A percentile compares a stretch with the other conserved stretches of the same genome.
These are phyloP conservation scores for Fomitopsis betulina DNA, from an alignment of 1,284 basidiomycete species.

Conservation along the genomic window DNA sequence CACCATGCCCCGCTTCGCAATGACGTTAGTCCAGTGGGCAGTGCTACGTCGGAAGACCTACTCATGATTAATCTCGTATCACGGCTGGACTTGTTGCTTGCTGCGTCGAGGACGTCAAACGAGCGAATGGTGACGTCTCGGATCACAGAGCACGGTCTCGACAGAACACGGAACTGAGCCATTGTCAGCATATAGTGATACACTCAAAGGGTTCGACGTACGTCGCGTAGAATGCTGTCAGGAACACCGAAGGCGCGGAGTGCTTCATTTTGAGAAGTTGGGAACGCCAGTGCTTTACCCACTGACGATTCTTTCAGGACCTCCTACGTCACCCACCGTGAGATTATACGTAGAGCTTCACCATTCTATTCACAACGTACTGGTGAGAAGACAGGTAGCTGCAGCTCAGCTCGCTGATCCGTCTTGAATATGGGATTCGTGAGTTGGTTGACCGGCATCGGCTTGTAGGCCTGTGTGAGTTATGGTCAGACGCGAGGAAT, in stretches of 20 bases:
- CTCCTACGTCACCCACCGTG: conserved; percentile 24
- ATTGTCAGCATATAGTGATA: neutral
- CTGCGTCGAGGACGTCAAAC: conserved; percentile 44
- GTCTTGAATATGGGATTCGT: conserved; percentile 32
- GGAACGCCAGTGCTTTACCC: conserved; percentile 40
- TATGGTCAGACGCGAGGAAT: conserved; percentile 14
- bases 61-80: conserved; percentile 58
- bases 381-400: conserved; percentile 35
- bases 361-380: conserved; percentile 26
- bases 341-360: neutral
- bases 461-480: neutral
- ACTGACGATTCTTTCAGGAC: conserved; percentile 31
- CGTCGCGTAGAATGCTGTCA: conserved; percentile 60
- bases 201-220: conserved; percentile 27
- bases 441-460: conserved; percentile 29
- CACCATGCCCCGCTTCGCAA: conserved; percentile 62
- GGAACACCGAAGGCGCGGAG: conserved; percentile 62
- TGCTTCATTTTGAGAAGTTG: conserved; percentile 41
- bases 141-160: conserved; percentile 62
- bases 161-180: conserved; percentile 59
- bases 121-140: conserved; percentile 56
- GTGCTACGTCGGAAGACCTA: conserved; percentile 29
- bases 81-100: conserved; percentile 36
- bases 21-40: neutral
- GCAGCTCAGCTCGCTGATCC: conserved; percentile 24